Conservation (phyloP, 495 filamentous ascomycete genomes). For the Schizothecium vesticola region DNA sequence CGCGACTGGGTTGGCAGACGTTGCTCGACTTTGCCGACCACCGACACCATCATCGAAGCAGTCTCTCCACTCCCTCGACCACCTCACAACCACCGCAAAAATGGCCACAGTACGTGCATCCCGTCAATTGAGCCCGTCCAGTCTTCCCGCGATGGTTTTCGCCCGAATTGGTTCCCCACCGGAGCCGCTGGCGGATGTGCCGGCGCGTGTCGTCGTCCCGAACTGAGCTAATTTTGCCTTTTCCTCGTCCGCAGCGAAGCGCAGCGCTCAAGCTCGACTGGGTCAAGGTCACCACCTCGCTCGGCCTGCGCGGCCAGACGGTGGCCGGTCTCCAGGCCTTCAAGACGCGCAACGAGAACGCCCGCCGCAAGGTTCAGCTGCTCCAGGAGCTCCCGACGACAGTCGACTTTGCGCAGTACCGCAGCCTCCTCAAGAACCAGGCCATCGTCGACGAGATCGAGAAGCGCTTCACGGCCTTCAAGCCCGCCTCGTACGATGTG, state of each 20-base stretch:
- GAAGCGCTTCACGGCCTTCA: constrained; percentile 83
- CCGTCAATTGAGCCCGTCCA: constrained; percentile 18
- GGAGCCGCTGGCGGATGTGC: not conserved
- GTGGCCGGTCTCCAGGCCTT: constrained; percentile 83
- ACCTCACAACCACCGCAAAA: constrained; percentile 59
- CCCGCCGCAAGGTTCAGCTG: constrained; percentile 79
- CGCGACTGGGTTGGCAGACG: constrained; percentile 15
- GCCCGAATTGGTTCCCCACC: not conserved
- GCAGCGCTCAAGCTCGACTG: constrained; percentile 99
- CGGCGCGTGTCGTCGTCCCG: not conserved
- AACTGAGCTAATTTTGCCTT: constrained; percentile 48
- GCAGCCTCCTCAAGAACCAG: constrained; percentile 85
- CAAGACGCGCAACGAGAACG: constrained; percentile 99
- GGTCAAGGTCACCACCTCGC: constrained; percentile 81
- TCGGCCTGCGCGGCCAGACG: constrained; percentile 94
- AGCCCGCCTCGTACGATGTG: constrained; percentile 87
- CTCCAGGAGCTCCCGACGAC: constrained; percentile 73
- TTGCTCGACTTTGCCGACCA: constrained; percentile 27
- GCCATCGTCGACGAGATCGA: constrained; percentile 94
- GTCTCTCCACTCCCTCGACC: constrained; percentile 41
- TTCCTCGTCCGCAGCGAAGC: constrained; percentile 65
- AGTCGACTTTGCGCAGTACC: constrained; percentile 93
- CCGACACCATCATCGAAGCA: constrained; percentile 34
- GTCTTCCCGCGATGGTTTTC: not conserved
- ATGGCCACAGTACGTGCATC: constrained; percentile 74